Evolutionary conservation across 768 basidiomycete species (phyloP).

Genomic region (Lenzites betulinus): DNA sequence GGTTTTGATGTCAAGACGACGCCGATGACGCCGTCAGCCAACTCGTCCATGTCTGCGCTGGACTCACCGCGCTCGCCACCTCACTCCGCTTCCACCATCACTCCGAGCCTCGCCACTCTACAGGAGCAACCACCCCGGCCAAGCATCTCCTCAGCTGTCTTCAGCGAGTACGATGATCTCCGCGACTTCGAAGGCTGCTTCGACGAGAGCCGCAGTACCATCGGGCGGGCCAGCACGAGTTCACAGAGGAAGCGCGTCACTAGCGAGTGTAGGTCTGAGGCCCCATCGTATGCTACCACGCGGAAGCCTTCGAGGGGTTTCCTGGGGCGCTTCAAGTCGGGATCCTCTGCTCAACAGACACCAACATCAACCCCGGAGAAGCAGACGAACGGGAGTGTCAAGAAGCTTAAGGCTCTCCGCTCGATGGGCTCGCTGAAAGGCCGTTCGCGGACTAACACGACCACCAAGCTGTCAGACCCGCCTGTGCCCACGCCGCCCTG

Average conservation of each 20-base stretch:
- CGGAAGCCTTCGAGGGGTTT: slow-evolving; percentile 71
- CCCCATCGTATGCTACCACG: slow-evolving; percentile 40
- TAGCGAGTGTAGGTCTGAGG: slow-evolving; percentile 35
- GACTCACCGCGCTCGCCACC: slow-evolving; percentile 13
- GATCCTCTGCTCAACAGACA: slow-evolving; percentile 45
- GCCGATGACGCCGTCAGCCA: slow-evolving; percentile 8
- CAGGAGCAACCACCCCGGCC: slow-evolving; percentile 55
- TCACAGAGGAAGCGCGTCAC: slow-evolving; percentile 29
- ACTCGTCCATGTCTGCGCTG: slow-evolving; percentile 14
- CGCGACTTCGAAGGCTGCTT: slow-evolving; percentile 87
- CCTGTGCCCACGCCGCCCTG: slow-evolving; percentile 20
- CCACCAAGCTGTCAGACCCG: slow-evolving; percentile 16
- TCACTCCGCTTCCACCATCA: slow-evolving; percentile 16
- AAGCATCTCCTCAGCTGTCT: slow-evolving; percentile 69
- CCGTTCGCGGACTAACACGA: slow-evolving; percentile 1
- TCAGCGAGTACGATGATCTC: slow-evolving; percentile 88
- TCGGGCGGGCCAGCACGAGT: slow-evolving; percentile 47
- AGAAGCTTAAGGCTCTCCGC: slow-evolving; percentile 69
- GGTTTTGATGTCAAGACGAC: slow-evolving; percentile 60
- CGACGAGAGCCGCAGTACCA: slow-evolving; percentile 77
- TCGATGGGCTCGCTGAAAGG: slow-evolving; percentile 83
- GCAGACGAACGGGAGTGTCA: slow-evolving; percentile 40
- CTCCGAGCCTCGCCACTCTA: slow-evolving; percentile 24
- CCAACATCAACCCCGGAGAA: slow-evolving; percentile 45
- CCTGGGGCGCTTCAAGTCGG: slow-evolving; percentile 59